Evolutionary conservation across 371 early-diverging fungal species (phyloP).

Genomic region (Neoconidiobolus thromboides): DNA sequence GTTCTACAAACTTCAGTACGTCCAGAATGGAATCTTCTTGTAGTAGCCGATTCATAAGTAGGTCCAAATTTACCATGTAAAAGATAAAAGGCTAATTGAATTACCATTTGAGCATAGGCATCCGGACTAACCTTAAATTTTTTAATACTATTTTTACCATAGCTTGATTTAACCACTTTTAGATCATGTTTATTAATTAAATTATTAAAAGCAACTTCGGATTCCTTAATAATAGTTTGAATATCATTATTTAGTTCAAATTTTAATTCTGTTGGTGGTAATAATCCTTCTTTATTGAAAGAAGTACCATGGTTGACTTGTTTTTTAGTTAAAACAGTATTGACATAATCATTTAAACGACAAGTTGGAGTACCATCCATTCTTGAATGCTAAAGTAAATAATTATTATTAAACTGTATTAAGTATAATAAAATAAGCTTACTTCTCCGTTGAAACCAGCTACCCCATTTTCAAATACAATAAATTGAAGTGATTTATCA

Average conservation of each 20-base stretch:
- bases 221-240: conserved; percentile 28
- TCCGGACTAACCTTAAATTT: conserved; percentile 74
- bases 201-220: conserved; percentile 46
- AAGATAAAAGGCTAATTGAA: conserved; percentile 88
- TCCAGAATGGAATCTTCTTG: conserved; percentile 75
- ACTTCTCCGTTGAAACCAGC: conserved; percentile 85
- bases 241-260: conserved; percentile 41
- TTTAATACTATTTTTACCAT: conserved; percentile 85
- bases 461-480: conserved; percentile 88
- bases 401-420: neutral
- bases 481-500: conserved; percentile 84
- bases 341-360: conserved; percentile 39
- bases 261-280: conserved; percentile 37
- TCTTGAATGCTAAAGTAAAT: conserved; percentile 48
- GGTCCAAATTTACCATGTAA: conserved; percentile 55
- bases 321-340: conserved; percentile 18
- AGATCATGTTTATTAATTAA: conserved; percentile 59
- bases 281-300: conserved; percentile 25
- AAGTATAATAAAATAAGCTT: neutral
- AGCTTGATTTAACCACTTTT: conserved; percentile 59
- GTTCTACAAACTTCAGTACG: conserved; percentile 91
- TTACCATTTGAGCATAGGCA: conserved; percentile 85
- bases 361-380: conserved; percentile 90
- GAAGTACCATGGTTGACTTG: conserved; percentile 38
- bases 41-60: conserved; percentile 87